Evolutionary conservation across 164 flowering plant genomes (phyloP), one percentile per base, ranked within the genome.

Genomic region (Vitis labrusca): DNA sequence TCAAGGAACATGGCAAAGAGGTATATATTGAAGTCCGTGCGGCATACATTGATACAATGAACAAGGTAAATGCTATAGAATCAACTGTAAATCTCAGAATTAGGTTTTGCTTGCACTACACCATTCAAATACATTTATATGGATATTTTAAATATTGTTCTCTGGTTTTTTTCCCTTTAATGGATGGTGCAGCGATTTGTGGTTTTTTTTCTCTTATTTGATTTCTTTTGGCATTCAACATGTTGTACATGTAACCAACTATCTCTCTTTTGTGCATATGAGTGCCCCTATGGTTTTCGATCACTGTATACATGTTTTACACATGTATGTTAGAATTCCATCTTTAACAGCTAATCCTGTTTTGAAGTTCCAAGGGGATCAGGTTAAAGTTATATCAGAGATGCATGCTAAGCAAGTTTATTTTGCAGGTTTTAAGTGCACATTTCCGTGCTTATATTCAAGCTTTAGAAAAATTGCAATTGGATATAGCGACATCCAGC

Each of bases 361-460:
- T 37, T 37, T 3, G 44, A 23, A 37, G 44, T 37, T 37, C 44
- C 5, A 37, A 37, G 44, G 44, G 7, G 6, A 3, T 3, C 0
- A 2, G 44, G 5, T 37, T 37, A 37, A 37, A 37, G 5, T 37
- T 37, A 37, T 37, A 8, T 37, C 7, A 23, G 27, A 23, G 44
- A 37, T 3, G 44, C 6, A 37, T 37, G 44, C 5, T 6, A 37
- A 6, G 44, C 7, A 37, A 37, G 19, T 58, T 51, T 17, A 53
- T 54, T 58, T 69, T 80, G 64, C 85, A 95, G 99, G 99, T 93
- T 71, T 76, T 96, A 54, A 89, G 97, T 83, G 92, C 98, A 52
- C 98, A 96, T 80, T 93, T 96, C 67, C 97, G 95, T 75, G 97
- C 98, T 59, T 96, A 96, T 80, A 91, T 96, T 63, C 98, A 90